phyloP scores from a whole-genome alignment of 2,329 filamentous ascomycete species.

The Pseudogymnoascus pannorum region DNA sequence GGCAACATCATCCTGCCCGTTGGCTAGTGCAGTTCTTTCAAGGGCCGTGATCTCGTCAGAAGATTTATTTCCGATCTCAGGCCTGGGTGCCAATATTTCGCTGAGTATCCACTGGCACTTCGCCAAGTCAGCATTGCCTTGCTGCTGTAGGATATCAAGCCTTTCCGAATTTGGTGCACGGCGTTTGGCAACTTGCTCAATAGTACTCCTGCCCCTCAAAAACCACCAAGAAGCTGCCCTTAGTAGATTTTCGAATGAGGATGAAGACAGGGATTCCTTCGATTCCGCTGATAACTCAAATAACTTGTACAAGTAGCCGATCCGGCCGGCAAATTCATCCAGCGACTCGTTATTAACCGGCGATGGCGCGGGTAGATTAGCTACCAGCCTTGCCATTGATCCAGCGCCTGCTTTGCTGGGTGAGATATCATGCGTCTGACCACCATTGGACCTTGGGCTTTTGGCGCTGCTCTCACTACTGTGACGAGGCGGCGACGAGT shows the following conservation, averaged over 20 bases:
- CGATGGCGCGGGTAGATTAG: not conserved
- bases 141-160: conserved; percentile 53
- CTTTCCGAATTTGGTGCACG: conserved; percentile 47
- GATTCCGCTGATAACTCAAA: conserved; percentile 74
- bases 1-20: conserved; percentile 24
- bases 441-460: not conserved
- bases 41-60: not conserved
- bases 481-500: not conserved
- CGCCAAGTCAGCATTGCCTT: conserved; percentile 77
- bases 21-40: not conserved
- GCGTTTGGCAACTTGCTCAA: conserved; percentile 66
- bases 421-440: not conserved
- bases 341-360: conserved; percentile 59
- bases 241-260: conserved; percentile 59
- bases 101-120: conserved; percentile 78
- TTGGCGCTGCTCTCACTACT: not conserved
- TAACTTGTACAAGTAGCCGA: conserved; percentile 65
- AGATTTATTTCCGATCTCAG: conserved; percentile 29
- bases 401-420: conserved; percentile 10
- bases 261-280: conserved; percentile 56
- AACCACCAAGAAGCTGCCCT: conserved; percentile 86
- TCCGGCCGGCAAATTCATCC: conserved; percentile 60
- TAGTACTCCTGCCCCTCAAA: conserved; percentile 65
- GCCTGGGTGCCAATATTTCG: conserved; percentile 37
- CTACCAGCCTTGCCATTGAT: not conserved